phyloP scores from a whole-genome alignment of 2,329 filamentous ascomycete species.

The Pleurostoma richardsiae region DNA sequence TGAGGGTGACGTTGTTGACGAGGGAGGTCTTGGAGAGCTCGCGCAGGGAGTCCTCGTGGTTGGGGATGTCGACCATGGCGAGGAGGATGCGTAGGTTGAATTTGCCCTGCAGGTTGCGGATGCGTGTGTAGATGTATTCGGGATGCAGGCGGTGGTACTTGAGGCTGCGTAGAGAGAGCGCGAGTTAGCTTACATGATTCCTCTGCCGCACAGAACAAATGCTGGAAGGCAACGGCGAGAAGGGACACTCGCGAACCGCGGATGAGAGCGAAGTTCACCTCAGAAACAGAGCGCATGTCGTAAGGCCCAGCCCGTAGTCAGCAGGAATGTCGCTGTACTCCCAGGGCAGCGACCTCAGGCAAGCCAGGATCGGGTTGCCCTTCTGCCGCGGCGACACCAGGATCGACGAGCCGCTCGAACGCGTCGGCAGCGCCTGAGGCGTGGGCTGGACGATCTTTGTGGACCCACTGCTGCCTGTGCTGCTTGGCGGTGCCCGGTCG shows the following conservation, averaged over 20 bases:
- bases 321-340: slow-evolving; percentile 96
- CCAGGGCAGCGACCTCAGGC: slow-evolving; percentile 80
- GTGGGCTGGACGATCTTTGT: slow-evolving; percentile 76
- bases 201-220: neutral
- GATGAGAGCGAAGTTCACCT: slow-evolving; percentile 32
- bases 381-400: slow-evolving; percentile 89
- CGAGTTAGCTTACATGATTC: neutral
- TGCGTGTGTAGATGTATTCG: slow-evolving; percentile 95
- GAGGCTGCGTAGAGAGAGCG: slow-evolving; percentile 44
- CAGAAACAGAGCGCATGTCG: slow-evolving; percentile 87
- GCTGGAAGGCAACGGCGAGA: no score
- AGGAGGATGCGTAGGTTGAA: slow-evolving; percentile 84
- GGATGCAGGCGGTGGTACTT: slow-evolving; percentile 98
- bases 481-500: slow-evolving; percentile 41
- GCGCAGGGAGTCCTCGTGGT: slow-evolving; percentile 84
- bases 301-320: slow-evolving; percentile 83
- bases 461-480: slow-evolving; percentile 20
- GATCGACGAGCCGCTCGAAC: slow-evolving; percentile 66
- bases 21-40: slow-evolving; percentile 90
- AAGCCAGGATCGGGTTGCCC: slow-evolving; percentile 86
- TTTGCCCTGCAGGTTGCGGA: slow-evolving; percentile 76
- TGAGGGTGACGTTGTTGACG: slow-evolving; percentile 86
- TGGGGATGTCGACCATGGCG: slow-evolving; percentile 89
- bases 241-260: no score
- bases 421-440: slow-evolving; percentile 73